Percentiles rank a stretch among this genome's conserved stretches.
Conservation (phyloP, 2,329 filamentous ascomycete genomes). For the Xylariaceae sp. region DNA sequence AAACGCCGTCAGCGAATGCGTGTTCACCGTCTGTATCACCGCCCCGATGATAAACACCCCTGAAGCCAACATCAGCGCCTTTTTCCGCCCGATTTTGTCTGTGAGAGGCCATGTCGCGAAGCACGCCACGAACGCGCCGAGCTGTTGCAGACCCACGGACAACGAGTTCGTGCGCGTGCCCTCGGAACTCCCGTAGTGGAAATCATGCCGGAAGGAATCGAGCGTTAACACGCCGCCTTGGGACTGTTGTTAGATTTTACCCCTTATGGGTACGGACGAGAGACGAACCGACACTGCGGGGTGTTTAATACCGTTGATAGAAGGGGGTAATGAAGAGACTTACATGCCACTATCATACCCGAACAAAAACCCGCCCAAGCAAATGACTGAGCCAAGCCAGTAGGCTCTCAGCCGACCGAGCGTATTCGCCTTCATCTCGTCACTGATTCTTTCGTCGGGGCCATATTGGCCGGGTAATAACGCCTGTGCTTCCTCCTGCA, state of each 20-base stretch:
- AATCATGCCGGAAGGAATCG: constrained; percentile 29
- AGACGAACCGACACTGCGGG: constrained; percentile 26
- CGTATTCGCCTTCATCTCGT: constrained; percentile 26
- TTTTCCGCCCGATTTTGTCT: constrained; percentile 29
- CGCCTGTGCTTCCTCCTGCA: constrained; percentile 7
- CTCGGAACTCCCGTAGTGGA: constrained; percentile 23
- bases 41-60: constrained; percentile 40
- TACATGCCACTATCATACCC: constrained; percentile 42
- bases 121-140: constrained; percentile 33
- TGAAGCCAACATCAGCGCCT: constrained; percentile 35
- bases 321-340: no score
- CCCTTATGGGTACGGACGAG: not conserved
- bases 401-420: constrained; percentile 43
- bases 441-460: constrained; percentile 6
- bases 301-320: no score
- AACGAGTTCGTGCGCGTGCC: constrained; percentile 30
- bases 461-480: not conserved
- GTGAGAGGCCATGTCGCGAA: constrained; percentile 33
- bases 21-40: constrained; percentile 40
- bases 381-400: constrained; percentile 47
- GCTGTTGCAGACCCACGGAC: constrained; percentile 31
- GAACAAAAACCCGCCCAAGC: constrained; percentile 46
- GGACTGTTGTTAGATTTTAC: constrained; percentile 8
- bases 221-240: constrained; percentile 33
- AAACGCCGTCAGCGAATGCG: constrained; percentile 35